Evolutionary conservation across 306 rosid genomes (phyloP), one percentile per base, ranked within the genome.

Genomic region (Sesbania bispinosa): DNA sequence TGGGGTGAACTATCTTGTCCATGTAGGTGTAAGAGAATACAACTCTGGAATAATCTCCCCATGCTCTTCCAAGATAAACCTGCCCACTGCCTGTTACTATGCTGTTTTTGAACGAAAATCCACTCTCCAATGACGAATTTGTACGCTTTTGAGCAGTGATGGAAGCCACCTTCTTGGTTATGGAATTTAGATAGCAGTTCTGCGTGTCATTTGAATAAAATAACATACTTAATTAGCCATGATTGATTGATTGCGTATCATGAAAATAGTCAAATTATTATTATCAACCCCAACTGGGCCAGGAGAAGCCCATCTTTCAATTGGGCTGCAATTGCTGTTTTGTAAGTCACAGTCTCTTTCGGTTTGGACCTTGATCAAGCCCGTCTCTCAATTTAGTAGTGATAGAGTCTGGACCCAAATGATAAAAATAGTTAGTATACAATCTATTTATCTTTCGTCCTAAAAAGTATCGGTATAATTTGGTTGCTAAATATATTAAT

Each of bases 1-100:
- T 75, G 26, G 89, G 77, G 42, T 73, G 72, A 55, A 88, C 92
- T 55, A 74, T 60, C n/a, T 76, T 81, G 73, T 90, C 90, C 92
- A 90, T 73, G 77, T 35, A 88, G n/a, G 92, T 82, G 85, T 57
- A 86, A 30, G 88, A 88, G 74, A 85, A 90, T 15, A 90, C 86
- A 54, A 90, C 96, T 67, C 86, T 81, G 2, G 92, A 90, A 75
- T 86, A 88, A 60, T 90, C 89, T 8, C 90, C 90, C 96, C 96
- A 90, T 4, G 97, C 92, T 69, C 97, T 83, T 73, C 97, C 90
- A 3, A 90, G 87, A 70, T 81, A 88, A n/a, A 82, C 75, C 1
- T 74, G 85, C 2, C 92, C 96, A 62, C 77, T 80, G 3, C 97
- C 95, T 6, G 85, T 79, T 6, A 88, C 63, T 0, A 29, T 45